Percentiles rank a stretch among this genome's conserved stretches.
Conservation (phyloP, 1,284 basidiomycete genomes). For the Rhodotorula glutinis region DNA sequence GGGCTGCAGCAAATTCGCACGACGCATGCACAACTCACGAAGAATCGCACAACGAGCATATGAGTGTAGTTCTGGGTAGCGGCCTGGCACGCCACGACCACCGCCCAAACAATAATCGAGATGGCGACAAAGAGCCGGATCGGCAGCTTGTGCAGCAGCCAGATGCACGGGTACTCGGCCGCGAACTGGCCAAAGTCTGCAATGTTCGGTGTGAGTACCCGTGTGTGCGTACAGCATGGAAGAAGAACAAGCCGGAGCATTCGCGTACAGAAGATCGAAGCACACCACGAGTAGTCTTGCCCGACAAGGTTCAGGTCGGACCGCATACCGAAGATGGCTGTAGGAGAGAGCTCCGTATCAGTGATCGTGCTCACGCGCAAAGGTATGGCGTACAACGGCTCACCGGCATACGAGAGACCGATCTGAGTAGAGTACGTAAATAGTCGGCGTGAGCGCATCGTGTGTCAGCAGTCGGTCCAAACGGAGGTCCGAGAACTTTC, state of each 20-base stretch:
- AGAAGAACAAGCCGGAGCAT: background rate
- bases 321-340: constrained; percentile 38
- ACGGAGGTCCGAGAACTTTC: background rate
- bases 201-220: background rate
- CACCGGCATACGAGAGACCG: constrained; percentile 23
- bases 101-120: constrained; percentile 14
- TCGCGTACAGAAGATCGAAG: constrained; percentile 22
- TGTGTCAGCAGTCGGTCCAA: too few species aligned
- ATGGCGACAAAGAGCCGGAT: constrained; percentile 16
- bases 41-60: constrained; percentile 26
- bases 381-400: background rate
- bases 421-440: too few species aligned
- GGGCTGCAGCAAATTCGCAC: too few species aligned
- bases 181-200: constrained; percentile 19
- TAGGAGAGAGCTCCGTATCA: too few species aligned
- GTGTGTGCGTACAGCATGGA: too few species aligned
- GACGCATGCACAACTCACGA: constrained; percentile 1
- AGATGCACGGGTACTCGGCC: constrained; percentile 16
- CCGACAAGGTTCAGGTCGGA: constrained; percentile 12
- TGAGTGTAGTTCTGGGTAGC: constrained; percentile 33
- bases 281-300: constrained; percentile 17
- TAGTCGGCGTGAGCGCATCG: too few species aligned
- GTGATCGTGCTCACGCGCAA: too few species aligned
- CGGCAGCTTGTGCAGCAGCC: constrained; percentile 21
- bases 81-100: constrained; percentile 19